Percentiles rank a stretch among this genome's conserved stretches.
Evolutionary conservation across 73 alveolate species (phyloP).

Genomic region (Stentor roeselii): DNA sequence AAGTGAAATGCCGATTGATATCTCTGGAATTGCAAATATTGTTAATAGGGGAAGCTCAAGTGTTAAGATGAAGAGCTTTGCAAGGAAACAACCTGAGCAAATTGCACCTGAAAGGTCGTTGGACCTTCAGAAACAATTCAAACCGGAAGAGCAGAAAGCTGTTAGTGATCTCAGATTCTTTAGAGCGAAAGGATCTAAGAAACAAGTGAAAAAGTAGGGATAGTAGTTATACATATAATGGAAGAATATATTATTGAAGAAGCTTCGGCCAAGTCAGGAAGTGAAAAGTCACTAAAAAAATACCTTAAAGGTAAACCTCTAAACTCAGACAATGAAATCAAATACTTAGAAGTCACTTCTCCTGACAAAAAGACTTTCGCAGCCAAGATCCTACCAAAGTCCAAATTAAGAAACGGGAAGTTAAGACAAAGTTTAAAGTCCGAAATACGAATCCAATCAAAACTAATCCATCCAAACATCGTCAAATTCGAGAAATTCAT

Average conservation of each 20-base stretch:
- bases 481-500: neutral
- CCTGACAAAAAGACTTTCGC: neutral
- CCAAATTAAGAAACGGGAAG: neutral
- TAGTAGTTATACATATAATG: too few relatives aligned
- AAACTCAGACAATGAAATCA: neutral
- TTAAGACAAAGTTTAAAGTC: neutral
- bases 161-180: neutral
- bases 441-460: neutral
- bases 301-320: neutral
- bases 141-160: neutral
- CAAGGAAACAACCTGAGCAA: slow-evolving; percentile 15
- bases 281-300: neutral
- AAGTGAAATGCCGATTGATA: neutral
- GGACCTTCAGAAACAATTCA: neutral
- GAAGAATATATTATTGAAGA: neutral
- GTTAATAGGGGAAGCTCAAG: neutral
- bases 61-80: slow-evolving; percentile 7
- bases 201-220: neutral
- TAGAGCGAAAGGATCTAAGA: neutral
- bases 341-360: neutral
- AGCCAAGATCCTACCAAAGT: neutral
- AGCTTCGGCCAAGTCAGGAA: neutral
- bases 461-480: slow-evolving; percentile 4
- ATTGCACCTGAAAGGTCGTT: neutral
- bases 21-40: neutral